Conservation (phyloP, 139 green algal species). For the Edaphochlamys debaryana region DNA sequence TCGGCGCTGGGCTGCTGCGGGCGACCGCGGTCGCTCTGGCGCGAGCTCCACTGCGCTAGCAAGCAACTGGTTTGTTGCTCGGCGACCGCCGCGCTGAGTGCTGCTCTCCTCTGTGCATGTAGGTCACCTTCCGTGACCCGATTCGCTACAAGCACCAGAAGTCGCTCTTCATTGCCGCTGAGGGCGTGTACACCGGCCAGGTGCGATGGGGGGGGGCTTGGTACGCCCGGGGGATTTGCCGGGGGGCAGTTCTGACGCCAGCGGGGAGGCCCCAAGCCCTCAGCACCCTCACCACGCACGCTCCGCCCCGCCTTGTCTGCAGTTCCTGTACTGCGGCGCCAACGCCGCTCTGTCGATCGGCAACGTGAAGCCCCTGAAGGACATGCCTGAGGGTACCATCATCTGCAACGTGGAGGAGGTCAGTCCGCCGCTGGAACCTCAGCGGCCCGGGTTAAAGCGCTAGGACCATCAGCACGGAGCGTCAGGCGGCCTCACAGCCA, state of each 20-base stretch:
- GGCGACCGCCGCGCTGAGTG: too few species aligned
- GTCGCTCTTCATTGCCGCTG: slow-evolving; percentile 95
- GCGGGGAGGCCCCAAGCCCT: too few species aligned
- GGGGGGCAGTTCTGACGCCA: too few species aligned
- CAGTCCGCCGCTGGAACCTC: slow-evolving; percentile 3
- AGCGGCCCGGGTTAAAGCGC: too few species aligned
- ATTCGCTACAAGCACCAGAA: slow-evolving; percentile 95
- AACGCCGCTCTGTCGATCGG: slow-evolving; percentile 95
- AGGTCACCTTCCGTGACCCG: slow-evolving; percentile 95
- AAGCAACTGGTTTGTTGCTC: too few species aligned
- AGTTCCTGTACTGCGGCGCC: slow-evolving; percentile 98
- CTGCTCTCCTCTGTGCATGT: slow-evolving; percentile 35
- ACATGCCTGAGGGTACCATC: slow-evolving; percentile 99
- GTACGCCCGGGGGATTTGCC: background rate
- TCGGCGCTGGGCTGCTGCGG: background rate
- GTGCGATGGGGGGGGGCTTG: slow-evolving; percentile 44
- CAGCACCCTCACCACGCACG: too few species aligned
- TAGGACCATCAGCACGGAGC: too few species aligned
- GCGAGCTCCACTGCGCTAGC: too few species aligned
- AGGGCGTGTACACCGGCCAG: slow-evolving; percentile 98
- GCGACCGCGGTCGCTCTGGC: background rate
- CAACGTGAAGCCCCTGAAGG: slow-evolving; percentile 96
- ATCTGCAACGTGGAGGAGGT: slow-evolving; percentile 98
- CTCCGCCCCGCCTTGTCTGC: slow-evolving; percentile 28
- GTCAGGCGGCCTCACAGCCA: background rate